These are phyloP conservation scores for Spergularia marina DNA, from an alignment of 148 eudicot genomes.

Conservation along the genomic window DNA sequence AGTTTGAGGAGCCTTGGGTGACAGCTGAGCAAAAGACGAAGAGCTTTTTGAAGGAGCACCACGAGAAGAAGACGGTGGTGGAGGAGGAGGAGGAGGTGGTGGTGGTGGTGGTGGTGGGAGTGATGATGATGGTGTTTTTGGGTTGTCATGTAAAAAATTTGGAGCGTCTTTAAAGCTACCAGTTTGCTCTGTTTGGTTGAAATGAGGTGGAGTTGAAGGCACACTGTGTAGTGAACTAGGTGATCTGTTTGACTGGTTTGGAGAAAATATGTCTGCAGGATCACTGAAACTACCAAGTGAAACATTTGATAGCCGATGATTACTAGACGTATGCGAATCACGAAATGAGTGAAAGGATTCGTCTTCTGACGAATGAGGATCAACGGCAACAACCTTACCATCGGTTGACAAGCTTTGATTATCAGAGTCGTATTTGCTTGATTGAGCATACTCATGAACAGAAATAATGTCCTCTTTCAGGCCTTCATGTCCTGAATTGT, in stretches of 20 bases:
- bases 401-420: constrained; percentile 33
- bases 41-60: constrained; percentile 28
- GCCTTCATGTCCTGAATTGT: constrained; percentile 26
- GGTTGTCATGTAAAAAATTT: neutral
- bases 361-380: constrained; percentile 52
- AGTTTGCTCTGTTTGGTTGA: neutral
- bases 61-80: constrained; percentile 44
- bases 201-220: constrained; percentile 16
- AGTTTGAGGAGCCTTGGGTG: constrained; percentile 21
- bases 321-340: constrained; percentile 47
- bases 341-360: constrained; percentile 80
- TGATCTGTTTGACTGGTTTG: constrained; percentile 24
- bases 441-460: constrained; percentile 50
- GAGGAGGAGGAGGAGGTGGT: constrained; percentile 35
- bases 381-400: constrained; percentile 23
- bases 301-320: constrained; percentile 57
- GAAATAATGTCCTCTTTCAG: constrained; percentile 43
- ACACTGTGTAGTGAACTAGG: constrained; percentile 13
- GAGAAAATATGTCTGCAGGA: constrained; percentile 37
- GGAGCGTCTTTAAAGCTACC: neutral
- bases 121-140: constrained; percentile 19
- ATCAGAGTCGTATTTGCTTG: constrained; percentile 39
- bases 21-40: constrained; percentile 17
- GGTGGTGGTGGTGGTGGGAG: constrained; percentile 26
- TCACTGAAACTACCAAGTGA: constrained; percentile 52